phyloP scores from a whole-genome alignment of 371 early-diverging fungal species.

The Lichtheimia ramosa region DNA sequence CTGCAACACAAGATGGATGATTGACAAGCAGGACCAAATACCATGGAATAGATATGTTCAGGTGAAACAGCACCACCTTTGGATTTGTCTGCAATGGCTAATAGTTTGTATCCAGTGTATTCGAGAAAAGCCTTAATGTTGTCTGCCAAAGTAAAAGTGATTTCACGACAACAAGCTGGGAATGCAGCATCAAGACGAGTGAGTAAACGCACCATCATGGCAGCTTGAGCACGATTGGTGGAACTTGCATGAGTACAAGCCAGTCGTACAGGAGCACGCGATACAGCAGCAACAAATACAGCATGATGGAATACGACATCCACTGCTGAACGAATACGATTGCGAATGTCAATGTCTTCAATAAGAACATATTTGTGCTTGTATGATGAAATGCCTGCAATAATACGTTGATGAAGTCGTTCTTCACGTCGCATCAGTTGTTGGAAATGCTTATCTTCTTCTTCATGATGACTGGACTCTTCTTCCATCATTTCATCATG shows the following conservation, averaged over 20 bases:
- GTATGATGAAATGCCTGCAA: slow-evolving; percentile 41
- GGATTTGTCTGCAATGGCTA: slow-evolving; percentile 14
- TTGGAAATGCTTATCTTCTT: slow-evolving; percentile 18
- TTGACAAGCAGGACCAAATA: slow-evolving; percentile 15
- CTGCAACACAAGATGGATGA: neutral
- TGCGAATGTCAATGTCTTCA: slow-evolving; percentile 50
- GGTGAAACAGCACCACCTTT: slow-evolving; percentile 6
- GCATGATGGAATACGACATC: slow-evolving; percentile 49
- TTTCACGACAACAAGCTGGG: slow-evolving; percentile 42
- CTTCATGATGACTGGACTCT: slow-evolving; percentile 11
- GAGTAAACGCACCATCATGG: slow-evolving; percentile 36
- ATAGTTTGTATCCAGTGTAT: slow-evolving; percentile 44
- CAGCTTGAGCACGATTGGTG: slow-evolving; percentile 32
- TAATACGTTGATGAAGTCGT: slow-evolving; percentile 35
- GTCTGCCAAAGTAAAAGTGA: slow-evolving; percentile 48
- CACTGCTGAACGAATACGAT: slow-evolving; percentile 42
- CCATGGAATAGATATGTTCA: slow-evolving; percentile 1
- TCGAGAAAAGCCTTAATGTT: slow-evolving; percentile 50
- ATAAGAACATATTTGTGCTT: slow-evolving; percentile 48
- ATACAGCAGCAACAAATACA: slow-evolving; percentile 41
- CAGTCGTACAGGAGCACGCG: slow-evolving; percentile 20
- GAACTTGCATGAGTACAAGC: slow-evolving; percentile 23
- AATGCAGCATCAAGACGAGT: slow-evolving; percentile 37
- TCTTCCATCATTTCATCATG: neutral
- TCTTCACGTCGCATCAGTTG: slow-evolving; percentile 29